These are phyloP conservation scores for Aspergillus glaucus DNA, from an alignment of 2,329 filamentous ascomycete genomes.

Conservation along the genomic window DNA sequence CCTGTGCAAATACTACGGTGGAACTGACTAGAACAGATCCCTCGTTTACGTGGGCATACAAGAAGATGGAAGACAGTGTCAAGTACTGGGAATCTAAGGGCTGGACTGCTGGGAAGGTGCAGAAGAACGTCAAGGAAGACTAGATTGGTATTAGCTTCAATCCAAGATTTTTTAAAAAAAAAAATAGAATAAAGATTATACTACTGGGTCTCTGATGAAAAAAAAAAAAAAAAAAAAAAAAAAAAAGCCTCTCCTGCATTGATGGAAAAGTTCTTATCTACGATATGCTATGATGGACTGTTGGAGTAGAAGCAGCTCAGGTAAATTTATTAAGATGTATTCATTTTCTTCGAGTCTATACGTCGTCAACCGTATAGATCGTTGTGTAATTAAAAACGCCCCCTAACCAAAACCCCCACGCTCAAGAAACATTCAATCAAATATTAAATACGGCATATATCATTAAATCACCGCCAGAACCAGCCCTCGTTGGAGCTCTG, in stretches of 20 bases:
- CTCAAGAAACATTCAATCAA: too few species aligned
- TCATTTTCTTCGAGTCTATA: too few species aligned
- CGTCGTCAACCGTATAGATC: too few species aligned
- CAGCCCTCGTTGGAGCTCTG: slow-evolving; percentile 21
- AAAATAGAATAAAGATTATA: background rate
- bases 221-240: background rate
- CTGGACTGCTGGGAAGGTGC: slow-evolving; percentile 26
- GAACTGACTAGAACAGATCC: slow-evolving; percentile 19
- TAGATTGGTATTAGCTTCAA: slow-evolving; percentile 2
- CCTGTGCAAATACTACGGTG: background rate
- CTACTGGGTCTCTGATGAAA: background rate
- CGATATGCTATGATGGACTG: too few species aligned
- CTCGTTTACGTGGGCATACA: slow-evolving; percentile 40
- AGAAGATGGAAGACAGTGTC: slow-evolving; percentile 45
- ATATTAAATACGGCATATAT: background rate
- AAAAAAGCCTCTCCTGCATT: too few species aligned
- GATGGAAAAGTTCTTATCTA: too few species aligned
- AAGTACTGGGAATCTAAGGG: slow-evolving; percentile 37
- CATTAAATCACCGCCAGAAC: slow-evolving; percentile 28
- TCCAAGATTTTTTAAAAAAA: too few species aligned
- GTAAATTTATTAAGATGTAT: too few species aligned
- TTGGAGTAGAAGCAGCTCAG: too few species aligned
- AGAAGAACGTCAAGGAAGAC: slow-evolving; percentile 32
- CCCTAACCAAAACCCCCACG: too few species aligned
- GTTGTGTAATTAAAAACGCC: too few species aligned